Evolutionary conservation across 2,329 filamentous ascomycete species (phyloP).

Genomic region (Ophiostoma piceae): DNA sequence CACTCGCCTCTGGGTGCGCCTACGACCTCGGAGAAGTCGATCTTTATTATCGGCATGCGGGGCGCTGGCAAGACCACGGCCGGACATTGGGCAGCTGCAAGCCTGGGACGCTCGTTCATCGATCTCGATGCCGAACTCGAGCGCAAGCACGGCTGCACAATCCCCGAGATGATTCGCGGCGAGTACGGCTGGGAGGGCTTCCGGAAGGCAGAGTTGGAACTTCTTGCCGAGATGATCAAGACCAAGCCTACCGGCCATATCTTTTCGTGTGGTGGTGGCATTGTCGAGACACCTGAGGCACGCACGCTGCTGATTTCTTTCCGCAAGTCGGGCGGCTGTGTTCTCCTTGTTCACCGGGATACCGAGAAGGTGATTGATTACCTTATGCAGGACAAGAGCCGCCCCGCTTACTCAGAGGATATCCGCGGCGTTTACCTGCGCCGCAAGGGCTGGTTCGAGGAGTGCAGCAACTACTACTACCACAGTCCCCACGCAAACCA

Average conservation of each 20-base stretch:
- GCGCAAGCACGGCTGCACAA: slow-evolving; percentile 63
- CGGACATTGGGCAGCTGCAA: slow-evolving; percentile 74
- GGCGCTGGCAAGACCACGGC: slow-evolving; percentile 95
- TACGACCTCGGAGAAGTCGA: slow-evolving; percentile 51
- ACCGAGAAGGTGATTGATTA: slow-evolving; percentile 86
- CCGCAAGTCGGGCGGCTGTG: slow-evolving; percentile 69
- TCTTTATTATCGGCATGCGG: slow-evolving; percentile 96
- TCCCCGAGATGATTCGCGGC: slow-evolving; percentile 76
- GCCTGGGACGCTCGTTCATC: slow-evolving; percentile 69
- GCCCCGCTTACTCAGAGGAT: slow-evolving; percentile 87
- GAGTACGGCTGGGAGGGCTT: slow-evolving; percentile 81
- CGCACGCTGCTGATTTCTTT: slow-evolving; percentile 70
- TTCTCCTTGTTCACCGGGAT: slow-evolving; percentile 81
- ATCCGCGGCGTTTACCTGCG: slow-evolving; percentile 88
- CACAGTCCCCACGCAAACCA: slow-evolving; percentile 64
- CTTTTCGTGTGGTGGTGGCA: slow-evolving; percentile 88
- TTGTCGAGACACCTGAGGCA: slow-evolving; percentile 80
- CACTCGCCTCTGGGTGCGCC: slow-evolving; percentile 28
- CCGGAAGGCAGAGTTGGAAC: slow-evolving; percentile 67
- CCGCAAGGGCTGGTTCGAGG: slow-evolving; percentile 80
- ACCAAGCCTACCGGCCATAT: slow-evolving; percentile 72
- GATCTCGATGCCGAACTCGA: slow-evolving; percentile 90
- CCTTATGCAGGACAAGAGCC: slow-evolving; percentile 78
- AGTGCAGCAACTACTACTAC: slow-evolving; percentile 93
- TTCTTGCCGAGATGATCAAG: slow-evolving; percentile 67